Evolutionary conservation across 148 eudicot species (phyloP).

Genomic region (Spergularia bocconei): DNA sequence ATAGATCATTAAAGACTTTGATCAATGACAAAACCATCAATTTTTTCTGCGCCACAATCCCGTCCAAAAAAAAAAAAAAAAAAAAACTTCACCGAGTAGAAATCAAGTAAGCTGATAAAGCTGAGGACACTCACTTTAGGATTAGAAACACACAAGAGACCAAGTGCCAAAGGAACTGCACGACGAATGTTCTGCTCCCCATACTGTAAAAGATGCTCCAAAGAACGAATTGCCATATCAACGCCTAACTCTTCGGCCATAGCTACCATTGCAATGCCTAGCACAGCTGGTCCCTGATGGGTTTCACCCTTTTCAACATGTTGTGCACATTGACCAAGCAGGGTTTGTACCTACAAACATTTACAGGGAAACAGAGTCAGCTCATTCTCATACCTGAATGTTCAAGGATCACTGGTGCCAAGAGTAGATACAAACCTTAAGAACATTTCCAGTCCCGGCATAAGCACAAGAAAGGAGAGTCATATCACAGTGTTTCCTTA

Average conservation of each 20-base stretch:
- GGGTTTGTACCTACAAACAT: slow-evolving; percentile 73
- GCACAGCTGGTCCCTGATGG: slow-evolving; percentile 93
- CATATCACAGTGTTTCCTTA: slow-evolving; percentile 88
- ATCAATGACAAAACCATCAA: slow-evolving; percentile 1
- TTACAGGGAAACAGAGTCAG: slow-evolving; percentile 5
- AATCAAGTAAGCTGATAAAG: background rate
- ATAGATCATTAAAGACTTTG: background rate
- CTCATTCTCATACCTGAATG: background rate
- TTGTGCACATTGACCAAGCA: slow-evolving; percentile 87
- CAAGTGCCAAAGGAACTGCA: slow-evolving; percentile 94
- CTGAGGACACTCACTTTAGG: slow-evolving; percentile 41
- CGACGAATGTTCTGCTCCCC: slow-evolving; percentile 90
- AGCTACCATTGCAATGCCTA: slow-evolving; percentile 95
- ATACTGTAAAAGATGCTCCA: slow-evolving; percentile 93
- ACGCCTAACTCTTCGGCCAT: slow-evolving; percentile 95
- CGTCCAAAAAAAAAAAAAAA: no score
- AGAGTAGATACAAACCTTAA: slow-evolving; percentile 51
- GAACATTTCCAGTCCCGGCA: slow-evolving; percentile 97
- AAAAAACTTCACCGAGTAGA: no score
- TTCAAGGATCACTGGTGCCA: background rate
- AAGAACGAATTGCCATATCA: slow-evolving; percentile 89
- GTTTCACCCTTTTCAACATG: slow-evolving; percentile 90
- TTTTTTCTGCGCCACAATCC: no score
- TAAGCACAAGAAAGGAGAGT: slow-evolving; percentile 94
- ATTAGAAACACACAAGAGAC: slow-evolving; percentile 85